Evolutionary conservation across 169 alveolate species (phyloP), one percentile per base, ranked within the genome.

Genomic region (Theileria parva): DNA sequence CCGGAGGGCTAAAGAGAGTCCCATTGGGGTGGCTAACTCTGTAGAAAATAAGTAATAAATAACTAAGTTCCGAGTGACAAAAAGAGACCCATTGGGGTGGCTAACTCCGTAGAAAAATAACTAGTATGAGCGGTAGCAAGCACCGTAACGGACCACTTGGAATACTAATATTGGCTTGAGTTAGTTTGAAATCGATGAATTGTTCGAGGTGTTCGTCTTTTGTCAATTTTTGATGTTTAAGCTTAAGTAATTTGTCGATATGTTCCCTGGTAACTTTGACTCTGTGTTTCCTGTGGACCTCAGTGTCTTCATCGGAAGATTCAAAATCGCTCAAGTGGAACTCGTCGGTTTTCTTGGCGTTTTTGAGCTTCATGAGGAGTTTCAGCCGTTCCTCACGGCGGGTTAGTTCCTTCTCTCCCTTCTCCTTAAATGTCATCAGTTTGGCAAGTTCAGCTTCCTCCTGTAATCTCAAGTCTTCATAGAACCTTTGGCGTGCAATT

Each of bases 291-390:
- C 15, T 27, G 3, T 4, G 32, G 0, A 27, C 59, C 4, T 57
- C 86, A 19, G 37, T 50, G 25, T 83, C 90, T 30, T 84, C 90
- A 23, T 76, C 86, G 1, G 86, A 77, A 0, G 90, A 84, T 34
- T 84, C 90, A 61, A 84, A 84, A 37, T 84, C 90, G 25, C 90
- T 84, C 23, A 72, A 78, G 59, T 84, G 90, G 25, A 66, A 59
- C 32, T 67, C 90, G 13, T 84, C 48, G 50, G 53, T 60, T 21
- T 66, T 59, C 50, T 72, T 84, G 21, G 77, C 68, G 17, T 65
- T 84, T 44, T 77, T 84, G 9, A 81, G 79, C 50, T 81, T 61
- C 88, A 73, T 72, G 6, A 81, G 75, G 44, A 81, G 27, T 34
- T 72, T 72, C 80, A 84, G 44, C 25, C 86, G 67, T 32, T 77